Conservation (phyloP, 1,284 basidiomycete genomes). For the Volvariella surrecta region DNA sequence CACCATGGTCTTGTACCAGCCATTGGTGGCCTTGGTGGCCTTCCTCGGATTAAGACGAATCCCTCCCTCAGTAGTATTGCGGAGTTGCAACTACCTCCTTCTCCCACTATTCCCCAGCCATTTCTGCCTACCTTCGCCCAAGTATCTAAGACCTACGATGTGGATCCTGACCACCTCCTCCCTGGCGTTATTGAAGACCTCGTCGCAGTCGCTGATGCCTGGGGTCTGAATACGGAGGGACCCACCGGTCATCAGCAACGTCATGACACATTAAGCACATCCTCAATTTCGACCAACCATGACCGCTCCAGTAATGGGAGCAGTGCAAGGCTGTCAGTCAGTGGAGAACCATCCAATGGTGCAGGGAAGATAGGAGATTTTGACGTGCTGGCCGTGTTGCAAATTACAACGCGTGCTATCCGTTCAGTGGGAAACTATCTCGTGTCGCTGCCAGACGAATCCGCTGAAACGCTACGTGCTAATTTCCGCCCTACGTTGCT, state of each 20-base stretch:
- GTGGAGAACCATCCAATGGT: neutral
- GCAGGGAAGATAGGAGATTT: conserved; percentile 9
- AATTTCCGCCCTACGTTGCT: conserved; percentile 37
- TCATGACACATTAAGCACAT: neutral
- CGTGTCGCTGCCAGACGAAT: conserved; percentile 70
- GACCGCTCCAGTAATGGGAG: too few species aligned
- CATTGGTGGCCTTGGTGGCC: conserved; percentile 52
- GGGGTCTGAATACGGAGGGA: conserved; percentile 27
- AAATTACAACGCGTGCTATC: conserved; percentile 69
- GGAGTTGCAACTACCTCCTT: conserved; percentile 59
- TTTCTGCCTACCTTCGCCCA: conserved; percentile 37
- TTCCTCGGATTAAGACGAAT: conserved; percentile 13
- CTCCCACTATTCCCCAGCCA: conserved; percentile 46
- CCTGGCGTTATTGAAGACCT: conserved; percentile 69
- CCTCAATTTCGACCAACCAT: too few species aligned
- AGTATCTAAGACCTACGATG: conserved; percentile 54
- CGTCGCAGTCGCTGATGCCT: conserved; percentile 44
- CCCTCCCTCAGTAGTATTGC: conserved; percentile 30
- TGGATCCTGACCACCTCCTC: conserved; percentile 63
- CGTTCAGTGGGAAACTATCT: conserved; percentile 76
- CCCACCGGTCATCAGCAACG: neutral
- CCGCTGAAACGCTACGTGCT: conserved; percentile 41
- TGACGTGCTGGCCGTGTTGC: conserved; percentile 61
- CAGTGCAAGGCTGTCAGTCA: neutral
- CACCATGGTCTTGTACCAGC: conserved; percentile 64